phyloP scores from a whole-genome alignment of 345 rosid genomes.

The Sonneratia caseolaris region DNA sequence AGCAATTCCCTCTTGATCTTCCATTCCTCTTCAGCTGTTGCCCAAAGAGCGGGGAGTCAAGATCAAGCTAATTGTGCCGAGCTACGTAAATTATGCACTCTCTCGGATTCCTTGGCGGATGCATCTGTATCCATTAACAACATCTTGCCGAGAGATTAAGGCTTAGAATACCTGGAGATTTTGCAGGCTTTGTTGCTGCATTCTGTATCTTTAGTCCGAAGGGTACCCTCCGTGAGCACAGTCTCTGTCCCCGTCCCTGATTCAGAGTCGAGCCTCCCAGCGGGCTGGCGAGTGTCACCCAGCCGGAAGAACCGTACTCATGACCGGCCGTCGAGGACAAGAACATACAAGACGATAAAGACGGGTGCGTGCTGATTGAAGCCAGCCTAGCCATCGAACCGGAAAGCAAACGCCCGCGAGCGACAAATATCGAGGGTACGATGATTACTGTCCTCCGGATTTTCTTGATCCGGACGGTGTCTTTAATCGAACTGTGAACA shows the following conservation, averaged over 20 bases:
- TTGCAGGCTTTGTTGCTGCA: constrained; percentile 75
- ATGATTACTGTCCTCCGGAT: not conserved
- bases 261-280: constrained; percentile 12
- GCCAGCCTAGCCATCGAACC: constrained; percentile 45
- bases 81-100: not conserved
- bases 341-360: constrained; percentile 20
- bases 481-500: not conserved
- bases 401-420: not conserved
- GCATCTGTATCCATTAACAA: not conserved
- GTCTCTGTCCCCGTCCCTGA: constrained; percentile 14
- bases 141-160: not conserved
- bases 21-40: constrained; percentile 95
- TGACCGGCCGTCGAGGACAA: constrained; percentile 26
- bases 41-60: not conserved
- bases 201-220: constrained; percentile 30
- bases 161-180: constrained; percentile 59
- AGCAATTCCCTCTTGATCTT: constrained; percentile 71
- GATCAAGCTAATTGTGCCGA: not conserved
- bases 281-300: constrained; percentile 7
- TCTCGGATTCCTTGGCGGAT: not conserved
- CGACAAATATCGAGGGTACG: constrained; percentile 1
- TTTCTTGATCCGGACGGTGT: not conserved
- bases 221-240: constrained; percentile 9
- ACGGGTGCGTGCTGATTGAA: constrained; percentile 33
- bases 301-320: constrained; percentile 9